Evolutionary conservation across 495 filamentous ascomycete species (phyloP).

Genomic region (Xylaria telfairii): DNA sequence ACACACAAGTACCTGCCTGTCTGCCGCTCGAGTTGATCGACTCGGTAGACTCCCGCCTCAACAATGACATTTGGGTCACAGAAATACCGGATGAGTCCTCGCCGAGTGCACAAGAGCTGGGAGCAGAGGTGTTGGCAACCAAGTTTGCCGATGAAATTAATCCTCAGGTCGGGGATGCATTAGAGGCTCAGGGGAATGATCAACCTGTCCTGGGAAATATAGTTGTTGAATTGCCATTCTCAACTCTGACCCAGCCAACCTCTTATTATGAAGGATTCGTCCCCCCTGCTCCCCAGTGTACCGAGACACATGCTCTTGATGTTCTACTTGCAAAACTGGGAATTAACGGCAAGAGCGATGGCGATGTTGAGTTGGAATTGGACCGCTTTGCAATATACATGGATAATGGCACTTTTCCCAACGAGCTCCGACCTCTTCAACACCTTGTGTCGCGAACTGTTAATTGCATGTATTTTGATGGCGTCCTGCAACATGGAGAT

Average conservation of each 20-base stretch:
- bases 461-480: conserved; percentile 62
- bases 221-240: conserved; percentile 33
- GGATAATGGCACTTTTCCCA: conserved; percentile 37
- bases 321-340: conserved; percentile 28
- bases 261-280: conserved; percentile 32
- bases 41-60: neutral
- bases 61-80: neutral
- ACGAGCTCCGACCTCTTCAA: conserved; percentile 61
- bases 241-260: conserved; percentile 35
- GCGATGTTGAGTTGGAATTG: conserved; percentile 53
- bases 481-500: conserved; percentile 57
- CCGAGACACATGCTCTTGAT: conserved; percentile 40
- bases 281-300: conserved; percentile 28
- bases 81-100: neutral
- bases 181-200: neutral
- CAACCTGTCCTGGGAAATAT: conserved; percentile 12
- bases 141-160: neutral
- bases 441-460: conserved; percentile 47
- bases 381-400: conserved; percentile 61
- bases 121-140: neutral
- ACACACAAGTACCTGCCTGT: neutral
- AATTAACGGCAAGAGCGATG: neutral
- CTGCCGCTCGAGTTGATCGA: neutral
- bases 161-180: neutral
- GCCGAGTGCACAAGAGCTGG: neutral